A percentile compares a stretch with the other conserved stretches of the same genome.
Conservation (phyloP, 306 rosid genomes). For the Abrus precatorius region DNA sequence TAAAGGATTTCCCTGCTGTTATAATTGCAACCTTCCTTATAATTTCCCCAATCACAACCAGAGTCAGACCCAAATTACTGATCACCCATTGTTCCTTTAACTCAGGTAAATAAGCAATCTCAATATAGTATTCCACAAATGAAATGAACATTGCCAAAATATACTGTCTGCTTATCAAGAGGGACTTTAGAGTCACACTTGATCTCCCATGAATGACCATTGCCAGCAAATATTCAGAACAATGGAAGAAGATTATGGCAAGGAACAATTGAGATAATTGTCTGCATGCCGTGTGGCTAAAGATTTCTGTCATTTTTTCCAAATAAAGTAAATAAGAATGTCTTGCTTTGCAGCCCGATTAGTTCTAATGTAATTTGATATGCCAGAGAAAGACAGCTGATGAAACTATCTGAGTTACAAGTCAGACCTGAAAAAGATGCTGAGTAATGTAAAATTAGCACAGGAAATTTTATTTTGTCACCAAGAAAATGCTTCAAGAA, state of each 20-base stretch:
- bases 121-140: slow-evolving; percentile 73
- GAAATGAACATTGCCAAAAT: slow-evolving; percentile 78
- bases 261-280: slow-evolving; percentile 75
- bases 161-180: slow-evolving; percentile 77
- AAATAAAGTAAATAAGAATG: slow-evolving; percentile 43
- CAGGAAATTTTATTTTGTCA: slow-evolving; percentile 23
- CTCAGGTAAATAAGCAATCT: slow-evolving; percentile 66
- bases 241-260: slow-evolving; percentile 75
- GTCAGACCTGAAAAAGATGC: slow-evolving; percentile 56
- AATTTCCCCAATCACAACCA: slow-evolving; percentile 79
- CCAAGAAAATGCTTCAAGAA: slow-evolving; percentile 46
- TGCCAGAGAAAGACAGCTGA: slow-evolving; percentile 46
- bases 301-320: slow-evolving; percentile 67
- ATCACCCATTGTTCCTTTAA: slow-evolving; percentile 78
- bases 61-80: slow-evolving; percentile 68
- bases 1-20: slow-evolving; percentile 83
- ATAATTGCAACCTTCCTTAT: slow-evolving; percentile 74
- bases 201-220: slow-evolving; percentile 70
- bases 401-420: slow-evolving; percentile 34
- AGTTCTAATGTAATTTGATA: slow-evolving; percentile 29
- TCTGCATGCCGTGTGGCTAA: slow-evolving; percentile 67
- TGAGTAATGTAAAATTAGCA: slow-evolving; percentile 35
- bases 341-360: slow-evolving; percentile 19
- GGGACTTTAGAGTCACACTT: slow-evolving; percentile 71
- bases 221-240: slow-evolving; percentile 82